Evolutionary conservation across 2,329 filamentous ascomycete genomes (phyloP).

Genomic region (Penicillium sp.): DNA sequence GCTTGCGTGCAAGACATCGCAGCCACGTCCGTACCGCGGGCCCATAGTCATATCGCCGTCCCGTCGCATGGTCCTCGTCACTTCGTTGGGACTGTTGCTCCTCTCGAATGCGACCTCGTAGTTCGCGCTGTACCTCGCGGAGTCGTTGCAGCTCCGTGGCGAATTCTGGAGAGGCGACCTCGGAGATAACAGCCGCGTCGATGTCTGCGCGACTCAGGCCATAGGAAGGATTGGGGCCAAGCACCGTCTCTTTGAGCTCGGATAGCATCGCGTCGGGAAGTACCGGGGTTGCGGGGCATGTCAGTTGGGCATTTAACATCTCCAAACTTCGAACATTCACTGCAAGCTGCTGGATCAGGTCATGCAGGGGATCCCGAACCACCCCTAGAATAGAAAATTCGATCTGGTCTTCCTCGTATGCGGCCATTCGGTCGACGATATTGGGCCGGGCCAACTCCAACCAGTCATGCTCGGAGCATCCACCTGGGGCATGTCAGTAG

Average conservation of each 20-base stretch:
- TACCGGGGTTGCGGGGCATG: background rate
- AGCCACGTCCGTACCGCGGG: conserved; percentile 69
- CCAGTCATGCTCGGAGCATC: conserved; percentile 61
- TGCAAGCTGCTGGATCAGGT: conserved; percentile 46
- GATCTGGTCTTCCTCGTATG: conserved; percentile 63
- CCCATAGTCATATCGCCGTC: conserved; percentile 62
- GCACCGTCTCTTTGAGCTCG: conserved; percentile 24
- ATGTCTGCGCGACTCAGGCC: conserved; percentile 35
- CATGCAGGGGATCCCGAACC: conserved; percentile 62
- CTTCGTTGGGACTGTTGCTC: conserved; percentile 39
- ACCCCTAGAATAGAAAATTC: conserved; percentile 78
- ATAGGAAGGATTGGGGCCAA: conserved; percentile 39
- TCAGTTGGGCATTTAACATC: conserved; percentile 34
- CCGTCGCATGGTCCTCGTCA: conserved; percentile 44
- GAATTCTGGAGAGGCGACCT: conserved; percentile 18
- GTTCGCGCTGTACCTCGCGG: conserved; percentile 29
- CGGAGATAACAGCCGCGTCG: conserved; percentile 30
- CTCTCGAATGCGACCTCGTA: conserved; percentile 40
- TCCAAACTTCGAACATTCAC: conserved; percentile 48
- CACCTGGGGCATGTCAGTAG: conserved; percentile 29
- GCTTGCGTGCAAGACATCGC: conserved; percentile 66
- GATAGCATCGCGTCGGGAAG: conserved; percentile 1
- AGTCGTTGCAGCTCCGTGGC: conserved; percentile 35
- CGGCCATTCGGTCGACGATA: conserved; percentile 66
- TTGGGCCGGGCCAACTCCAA: conserved; percentile 62